phyloP scores from a whole-genome alignment of 768 basidiomycete species.

The Asterophora lycoperdoides region DNA sequence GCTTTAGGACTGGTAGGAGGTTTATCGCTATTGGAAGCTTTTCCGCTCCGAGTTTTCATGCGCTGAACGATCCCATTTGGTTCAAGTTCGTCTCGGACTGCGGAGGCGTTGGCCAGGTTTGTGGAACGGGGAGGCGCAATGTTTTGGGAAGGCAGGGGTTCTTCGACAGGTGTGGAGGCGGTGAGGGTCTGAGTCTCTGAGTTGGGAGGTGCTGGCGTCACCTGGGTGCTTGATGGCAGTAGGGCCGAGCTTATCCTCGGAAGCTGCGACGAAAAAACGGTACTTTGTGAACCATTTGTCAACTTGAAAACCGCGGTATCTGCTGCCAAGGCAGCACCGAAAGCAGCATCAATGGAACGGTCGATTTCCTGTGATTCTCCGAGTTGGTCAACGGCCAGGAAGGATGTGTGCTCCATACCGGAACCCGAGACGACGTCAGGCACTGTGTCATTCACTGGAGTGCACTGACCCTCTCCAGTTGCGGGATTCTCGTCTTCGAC shows the following conservation, averaged over 20 bases:
- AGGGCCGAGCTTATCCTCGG: slow-evolving; percentile 1
- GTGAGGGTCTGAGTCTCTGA: slow-evolving; percentile 2
- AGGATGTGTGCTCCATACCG: slow-evolving; percentile 20
- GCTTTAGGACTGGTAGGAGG: background rate
- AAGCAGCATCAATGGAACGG: slow-evolving; percentile 29
- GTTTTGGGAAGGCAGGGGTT: slow-evolving; percentile 2
- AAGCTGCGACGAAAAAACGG: background rate
- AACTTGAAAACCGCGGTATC: slow-evolving; percentile 21
- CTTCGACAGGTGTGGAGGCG: background rate
- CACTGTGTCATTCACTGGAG: background rate
- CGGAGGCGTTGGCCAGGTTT: background rate
- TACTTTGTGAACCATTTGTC: background rate
- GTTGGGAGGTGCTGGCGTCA: background rate
- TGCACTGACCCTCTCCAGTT: slow-evolving; percentile 1
- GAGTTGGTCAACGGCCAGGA: slow-evolving; percentile 26
- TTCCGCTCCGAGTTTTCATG: slow-evolving; percentile 40
- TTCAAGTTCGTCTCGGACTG: background rate
- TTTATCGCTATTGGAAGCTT: slow-evolving; percentile 15
- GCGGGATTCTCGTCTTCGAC: slow-evolving; percentile 32
- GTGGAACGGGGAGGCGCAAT: background rate
- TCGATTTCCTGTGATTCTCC: slow-evolving; percentile 32
- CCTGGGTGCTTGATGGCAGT: slow-evolving; percentile 18
- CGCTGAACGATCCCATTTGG: slow-evolving; percentile 30
- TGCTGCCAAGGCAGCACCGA: slow-evolving; percentile 29
- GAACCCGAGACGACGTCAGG: slow-evolving; percentile 1